Evolutionary conservation across 208 protist species (phyloP).

Genomic region (Acanthamoeba royreba): DNA sequence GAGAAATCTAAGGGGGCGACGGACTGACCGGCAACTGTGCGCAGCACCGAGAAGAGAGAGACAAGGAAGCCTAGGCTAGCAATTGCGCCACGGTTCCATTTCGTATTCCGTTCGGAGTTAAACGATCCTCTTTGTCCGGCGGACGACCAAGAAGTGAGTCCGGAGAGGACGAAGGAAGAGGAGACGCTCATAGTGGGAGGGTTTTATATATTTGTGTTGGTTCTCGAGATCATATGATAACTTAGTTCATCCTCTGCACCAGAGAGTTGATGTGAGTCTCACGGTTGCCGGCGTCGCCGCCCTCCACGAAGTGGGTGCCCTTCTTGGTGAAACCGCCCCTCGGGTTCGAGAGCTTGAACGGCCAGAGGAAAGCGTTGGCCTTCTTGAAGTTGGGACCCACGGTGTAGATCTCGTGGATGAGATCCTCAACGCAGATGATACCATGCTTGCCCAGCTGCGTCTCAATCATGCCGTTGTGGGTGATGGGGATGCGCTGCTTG

Average conservation of each 20-base stretch:
- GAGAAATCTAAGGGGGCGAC: too few relatives aligned
- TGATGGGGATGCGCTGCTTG: slow-evolving; percentile 95
- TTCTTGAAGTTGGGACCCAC: slow-evolving; percentile 97
- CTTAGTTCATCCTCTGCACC: slow-evolving; percentile 97
- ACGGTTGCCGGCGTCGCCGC: slow-evolving; percentile 98
- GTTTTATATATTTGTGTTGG: not conserved
- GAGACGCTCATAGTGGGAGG: not conserved
- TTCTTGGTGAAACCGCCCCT: slow-evolving; percentile 95
- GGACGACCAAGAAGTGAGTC: too few relatives aligned
- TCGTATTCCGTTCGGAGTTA: too few relatives aligned
- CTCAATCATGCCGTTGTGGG: slow-evolving; percentile 90
- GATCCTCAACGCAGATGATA: slow-evolving; percentile 98
- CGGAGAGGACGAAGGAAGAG: too few relatives aligned
- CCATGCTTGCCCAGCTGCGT: slow-evolving; percentile 91
- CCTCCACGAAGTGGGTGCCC: slow-evolving; percentile 97
- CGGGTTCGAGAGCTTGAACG: slow-evolving; percentile 96
- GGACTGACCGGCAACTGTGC: too few relatives aligned
- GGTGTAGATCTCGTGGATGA: slow-evolving; percentile 99
- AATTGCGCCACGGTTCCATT: not conserved
- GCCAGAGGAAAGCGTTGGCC: slow-evolving; percentile 97
- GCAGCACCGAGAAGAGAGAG: not conserved
- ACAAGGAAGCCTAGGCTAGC: not conserved
- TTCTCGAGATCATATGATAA: not conserved
- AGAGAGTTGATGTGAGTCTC: slow-evolving; percentile 98
- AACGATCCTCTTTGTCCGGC: too few relatives aligned